Percentiles rank a stretch among this genome's conserved stretches.
These are phyloP conservation scores for Acorus calamus DNA, from an alignment of 106 monocot genomes.

Conservation along the genomic window DNA sequence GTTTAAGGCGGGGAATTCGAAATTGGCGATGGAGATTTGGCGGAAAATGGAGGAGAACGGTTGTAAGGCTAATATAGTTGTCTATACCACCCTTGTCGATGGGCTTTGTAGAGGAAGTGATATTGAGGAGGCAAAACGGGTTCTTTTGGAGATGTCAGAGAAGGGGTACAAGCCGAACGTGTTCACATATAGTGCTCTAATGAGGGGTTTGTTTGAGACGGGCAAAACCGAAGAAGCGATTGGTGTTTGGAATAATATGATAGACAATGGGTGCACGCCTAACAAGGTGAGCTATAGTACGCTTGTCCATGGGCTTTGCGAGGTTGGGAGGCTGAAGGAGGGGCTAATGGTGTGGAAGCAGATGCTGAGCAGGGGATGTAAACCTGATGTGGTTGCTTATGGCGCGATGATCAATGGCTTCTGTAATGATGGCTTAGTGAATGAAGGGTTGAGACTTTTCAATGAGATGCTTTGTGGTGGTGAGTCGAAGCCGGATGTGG, in stretches of 20 bases:
- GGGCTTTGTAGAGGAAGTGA: slow-evolving; percentile 42
- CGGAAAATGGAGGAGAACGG: slow-evolving; percentile 38
- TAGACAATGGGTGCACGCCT: slow-evolving; percentile 29
- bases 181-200: slow-evolving; percentile 49
- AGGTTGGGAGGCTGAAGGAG: slow-evolving; percentile 58
- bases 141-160: slow-evolving; percentile 31
- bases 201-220: slow-evolving; percentile 53
- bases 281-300: slow-evolving; percentile 70
- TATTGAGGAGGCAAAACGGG: slow-evolving; percentile 48
- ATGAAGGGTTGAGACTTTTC: slow-evolving; percentile 53
- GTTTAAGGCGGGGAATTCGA: slow-evolving; percentile 29
- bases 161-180: slow-evolving; percentile 51
- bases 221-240: slow-evolving; percentile 39
- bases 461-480: slow-evolving; percentile 49
- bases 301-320: slow-evolving; percentile 69
- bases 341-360: slow-evolving; percentile 72
- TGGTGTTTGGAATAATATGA: slow-evolving; percentile 54
- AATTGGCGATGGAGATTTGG: slow-evolving; percentile 53
- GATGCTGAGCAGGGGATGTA: slow-evolving; percentile 47
- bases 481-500: slow-evolving; percentile 41
- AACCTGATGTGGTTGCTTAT: slow-evolving; percentile 63
- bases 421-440: slow-evolving; percentile 38
- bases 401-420: slow-evolving; percentile 76
- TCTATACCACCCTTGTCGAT: slow-evolving; percentile 58
- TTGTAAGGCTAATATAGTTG: slow-evolving; percentile 47